Base-by-base conservation (phyloP, 2,329 filamentous ascomycete genomes). In the Alternaria atra region DNA sequence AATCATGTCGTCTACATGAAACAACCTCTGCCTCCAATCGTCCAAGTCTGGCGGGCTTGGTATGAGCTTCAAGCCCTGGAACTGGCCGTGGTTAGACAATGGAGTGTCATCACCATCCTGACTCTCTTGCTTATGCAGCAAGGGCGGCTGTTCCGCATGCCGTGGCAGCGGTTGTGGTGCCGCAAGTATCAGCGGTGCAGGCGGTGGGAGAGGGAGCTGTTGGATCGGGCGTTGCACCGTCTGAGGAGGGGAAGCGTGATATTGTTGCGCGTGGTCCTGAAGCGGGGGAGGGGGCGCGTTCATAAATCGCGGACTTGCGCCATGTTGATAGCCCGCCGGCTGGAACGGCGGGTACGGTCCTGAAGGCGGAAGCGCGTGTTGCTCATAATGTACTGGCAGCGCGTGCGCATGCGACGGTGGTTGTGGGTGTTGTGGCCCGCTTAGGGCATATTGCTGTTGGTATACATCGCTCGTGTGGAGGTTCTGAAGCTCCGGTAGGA, bases 1-100 rank as follows among this genome's bases (percentile, higher is more conserved):
- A 60, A 94, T 90, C 46, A 85, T 86, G 44, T 91, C 88, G 68
- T 92, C 87, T n/a, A 93, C 89, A 71, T 91, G 84, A 76, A 94
- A 94, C 46, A 94, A 80, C 71, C 84, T 89, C 68, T 90, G 83
- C 52, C 91, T 84, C 91, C 91, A 94, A 63, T 83, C 81, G 12
- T 86, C 82, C 50, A 94, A 81, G 67, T 90, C 83, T 3, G 90
- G 90, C 39, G 91, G 91, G 69, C 91, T 81, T 8, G 87, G 77
- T 10, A 92, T 83, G 65, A 90, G 81, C 71, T 83, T 89, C 58
- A 80, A 55, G 27, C 79, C 83, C 50, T 84, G 82, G 59, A 86
- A 79, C 69, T 86, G 84, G n/a, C 84, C 83, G 68, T 84, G 81
- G 46, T 80, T 82, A 65, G 81, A 81, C 65, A 80, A 77, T 29